Percentiles rank a stretch among this genome's conserved stretches.
Conservation (phyloP, 163 green algal species). For the Scenedesmus sp. region DNA sequence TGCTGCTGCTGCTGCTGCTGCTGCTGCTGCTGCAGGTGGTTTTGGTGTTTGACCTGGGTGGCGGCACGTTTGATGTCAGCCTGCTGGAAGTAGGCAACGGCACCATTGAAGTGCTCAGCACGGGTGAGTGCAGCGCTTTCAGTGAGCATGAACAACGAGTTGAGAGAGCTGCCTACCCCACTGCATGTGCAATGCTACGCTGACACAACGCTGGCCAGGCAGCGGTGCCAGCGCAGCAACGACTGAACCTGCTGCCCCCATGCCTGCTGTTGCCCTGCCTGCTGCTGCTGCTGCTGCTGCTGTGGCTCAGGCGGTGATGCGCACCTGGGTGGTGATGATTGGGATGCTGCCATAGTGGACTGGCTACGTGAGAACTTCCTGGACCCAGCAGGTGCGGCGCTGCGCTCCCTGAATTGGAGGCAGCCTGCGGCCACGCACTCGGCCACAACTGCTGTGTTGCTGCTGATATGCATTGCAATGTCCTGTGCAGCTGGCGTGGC, state of each 20-base stretch:
- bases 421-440: neutral
- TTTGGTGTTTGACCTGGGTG: constrained; percentile 95
- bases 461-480: too few species aligned
- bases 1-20: constrained; percentile 62
- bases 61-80: constrained; percentile 95
- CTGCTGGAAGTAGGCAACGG: constrained; percentile 89
- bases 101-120: constrained; percentile 89
- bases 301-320: constrained; percentile 76
- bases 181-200: neutral
- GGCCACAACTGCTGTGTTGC: too few species aligned
- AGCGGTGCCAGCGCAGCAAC: too few species aligned
- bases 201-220: too few species aligned
- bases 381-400: constrained; percentile 47
- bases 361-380: constrained; percentile 79
- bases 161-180: neutral
- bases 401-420: neutral
- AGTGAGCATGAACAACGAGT: neutral
- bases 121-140: constrained; percentile 50
- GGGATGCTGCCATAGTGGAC: constrained; percentile 80
- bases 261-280: constrained; percentile 22
- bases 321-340: constrained; percentile 92
- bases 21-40: constrained; percentile 66
- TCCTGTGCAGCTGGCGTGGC: too few species aligned
- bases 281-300: neutral
- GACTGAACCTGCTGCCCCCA: neutral